Conservation (phyloP, 176 grass and related monocot species). For the Triticum urartu region DNA sequence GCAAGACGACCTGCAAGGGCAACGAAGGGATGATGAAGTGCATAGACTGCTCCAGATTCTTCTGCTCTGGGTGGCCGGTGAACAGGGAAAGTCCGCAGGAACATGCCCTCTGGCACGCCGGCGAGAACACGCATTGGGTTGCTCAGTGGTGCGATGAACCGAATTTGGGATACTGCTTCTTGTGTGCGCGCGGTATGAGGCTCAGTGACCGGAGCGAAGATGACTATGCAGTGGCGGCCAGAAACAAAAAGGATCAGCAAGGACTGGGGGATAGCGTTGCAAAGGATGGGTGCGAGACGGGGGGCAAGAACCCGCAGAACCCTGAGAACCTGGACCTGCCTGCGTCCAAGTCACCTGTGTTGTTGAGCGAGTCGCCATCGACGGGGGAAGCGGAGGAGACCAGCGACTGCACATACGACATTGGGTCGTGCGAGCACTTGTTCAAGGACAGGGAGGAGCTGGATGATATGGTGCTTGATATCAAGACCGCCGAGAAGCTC, state of each 20-base stretch:
- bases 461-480: slow-evolving; percentile 20
- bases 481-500: slow-evolving; percentile 12
- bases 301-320: too few species aligned
- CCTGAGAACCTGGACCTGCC: background rate
- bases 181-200: slow-evolving; percentile 12
- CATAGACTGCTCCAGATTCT: slow-evolving; percentile 45
- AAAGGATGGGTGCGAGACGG: too few species aligned
- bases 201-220: background rate
- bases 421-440: slow-evolving; percentile 42
- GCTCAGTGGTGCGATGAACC: slow-evolving; percentile 35
- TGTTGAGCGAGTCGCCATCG: background rate
- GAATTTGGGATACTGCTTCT: slow-evolving; percentile 55
- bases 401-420: background rate
- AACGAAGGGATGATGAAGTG: slow-evolving; percentile 42
- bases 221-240: background rate
- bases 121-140: slow-evolving; percentile 40
- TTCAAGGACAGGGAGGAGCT: slow-evolving; percentile 6
- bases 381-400: background rate
- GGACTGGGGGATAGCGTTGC: too few species aligned
- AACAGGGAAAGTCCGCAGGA: slow-evolving; percentile 34
- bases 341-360: background rate
- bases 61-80: slow-evolving; percentile 33
- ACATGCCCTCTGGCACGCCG: slow-evolving; percentile 55
- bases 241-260: background rate
- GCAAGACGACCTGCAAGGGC: background rate